These are phyloP conservation scores for Colletotrichum plurivorum DNA, from an alignment of 2,329 filamentous ascomycete genomes.

Conservation along the genomic window DNA sequence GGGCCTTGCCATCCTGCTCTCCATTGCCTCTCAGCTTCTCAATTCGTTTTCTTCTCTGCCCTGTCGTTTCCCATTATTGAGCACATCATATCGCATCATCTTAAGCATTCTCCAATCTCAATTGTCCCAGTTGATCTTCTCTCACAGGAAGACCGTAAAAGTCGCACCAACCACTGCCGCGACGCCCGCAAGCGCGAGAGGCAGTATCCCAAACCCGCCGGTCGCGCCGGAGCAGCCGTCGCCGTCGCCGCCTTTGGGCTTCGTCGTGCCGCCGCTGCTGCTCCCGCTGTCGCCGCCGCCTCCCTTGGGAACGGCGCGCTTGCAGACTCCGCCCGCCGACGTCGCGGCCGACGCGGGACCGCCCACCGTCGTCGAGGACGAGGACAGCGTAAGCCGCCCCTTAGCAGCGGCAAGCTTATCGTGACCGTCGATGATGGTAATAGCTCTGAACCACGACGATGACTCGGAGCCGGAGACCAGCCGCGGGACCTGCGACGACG, in stretches of 20 bases:
- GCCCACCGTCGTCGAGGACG: background rate
- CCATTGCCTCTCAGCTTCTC: background rate
- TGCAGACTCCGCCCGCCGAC: constrained; percentile 4
- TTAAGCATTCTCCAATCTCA: background rate
- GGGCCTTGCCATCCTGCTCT: background rate
- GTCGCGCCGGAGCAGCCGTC: constrained; percentile 26
- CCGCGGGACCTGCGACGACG: background rate
- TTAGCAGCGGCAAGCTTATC: constrained; percentile 19
- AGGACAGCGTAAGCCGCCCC: background rate
- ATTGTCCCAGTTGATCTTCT: background rate
- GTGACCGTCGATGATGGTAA: constrained; percentile 27
- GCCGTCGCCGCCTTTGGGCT: background rate
- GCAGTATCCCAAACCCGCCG: background rate
- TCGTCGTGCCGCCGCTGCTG: no score
- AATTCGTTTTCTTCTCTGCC: background rate
- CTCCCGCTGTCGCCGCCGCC: background rate
- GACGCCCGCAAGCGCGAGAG: constrained; percentile 4
- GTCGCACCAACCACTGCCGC: constrained; percentile 1
- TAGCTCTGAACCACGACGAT: constrained; percentile 29
- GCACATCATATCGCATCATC: background rate
- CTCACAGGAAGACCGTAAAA: constrained; percentile 1
- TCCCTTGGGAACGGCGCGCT: constrained; percentile 11
- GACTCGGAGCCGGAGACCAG: constrained; percentile 21
- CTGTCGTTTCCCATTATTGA: background rate
- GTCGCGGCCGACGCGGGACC: constrained; percentile 4